Evolutionary conservation across 768 basidiomycete species (phyloP), one percentile per base, ranked within the genome.

Genomic region (Lentinula aciculospora): DNA sequence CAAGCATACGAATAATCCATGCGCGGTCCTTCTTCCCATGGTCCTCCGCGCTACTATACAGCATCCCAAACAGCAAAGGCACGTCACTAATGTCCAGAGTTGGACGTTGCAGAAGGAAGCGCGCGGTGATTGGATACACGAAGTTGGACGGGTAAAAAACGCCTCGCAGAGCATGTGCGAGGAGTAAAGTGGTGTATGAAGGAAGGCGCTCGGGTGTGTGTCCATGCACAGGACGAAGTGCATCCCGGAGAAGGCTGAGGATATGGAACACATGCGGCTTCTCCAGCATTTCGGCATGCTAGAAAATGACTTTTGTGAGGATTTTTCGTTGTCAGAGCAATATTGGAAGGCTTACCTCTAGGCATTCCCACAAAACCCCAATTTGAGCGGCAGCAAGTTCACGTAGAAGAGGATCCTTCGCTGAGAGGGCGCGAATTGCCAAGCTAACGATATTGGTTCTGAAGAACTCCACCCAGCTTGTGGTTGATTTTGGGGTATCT

Each of bases 31-130:
- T 88, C 72, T 84, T 88, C 88, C 91, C 94, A 13, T 87, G 86
- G 39, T 90, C 87, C 21, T 56, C 54, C 4, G 78, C 79, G 58
- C 75, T 81, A 63, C 89, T 92, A 67, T 93, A 97, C 3, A 98
- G 75, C 84, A 96, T 87, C 10, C 77, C 77, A 65, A 92, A 98
- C 4, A 99, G 72, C 85, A 98, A 85, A 0, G 96, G 96, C 0
- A 98, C 91, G 65, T 98, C 95, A 1, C 73, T 74, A 1, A 74
- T 72, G 64, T 98, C 95, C 6, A 98, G 72, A 56, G 84, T 80
- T 0, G 93, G 87, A 1, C 96, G 84, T 69, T 97, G 94, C 0
- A 98, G 80, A 4, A 98, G 81, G 78, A 97, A 98, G 4, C 89
- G 81, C 1, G 91, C 85, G 0, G 88, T 89, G 15, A 88, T 73